Evolutionary conservation across 495 filamentous ascomycete genomes (phyloP).

Genomic region (Mytilinidion resinicola): DNA sequence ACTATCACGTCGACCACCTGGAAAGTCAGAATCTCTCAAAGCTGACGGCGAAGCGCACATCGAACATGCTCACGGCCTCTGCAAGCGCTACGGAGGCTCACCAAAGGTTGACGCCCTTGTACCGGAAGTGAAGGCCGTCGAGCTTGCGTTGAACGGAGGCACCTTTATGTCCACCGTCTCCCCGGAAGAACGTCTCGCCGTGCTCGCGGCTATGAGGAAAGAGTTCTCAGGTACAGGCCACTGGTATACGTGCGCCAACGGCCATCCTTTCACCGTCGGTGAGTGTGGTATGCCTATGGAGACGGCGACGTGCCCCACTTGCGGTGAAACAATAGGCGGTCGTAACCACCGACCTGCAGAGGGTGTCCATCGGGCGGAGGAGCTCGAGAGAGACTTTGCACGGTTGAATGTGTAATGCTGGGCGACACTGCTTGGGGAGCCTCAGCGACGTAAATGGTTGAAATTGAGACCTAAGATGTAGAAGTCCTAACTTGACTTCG

Average conservation of each 20-base stretch:
- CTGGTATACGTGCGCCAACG: conserved; percentile 64
- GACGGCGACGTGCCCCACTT: conserved; percentile 57
- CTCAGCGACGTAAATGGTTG: too few relatives aligned
- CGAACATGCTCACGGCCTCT: conserved; percentile 29
- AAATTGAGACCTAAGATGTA: too few relatives aligned
- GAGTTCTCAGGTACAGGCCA: conserved; percentile 38
- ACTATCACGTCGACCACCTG: neutral
- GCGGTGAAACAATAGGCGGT: conserved; percentile 56
- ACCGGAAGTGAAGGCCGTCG: conserved; percentile 31
- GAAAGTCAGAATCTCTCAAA: conserved; percentile 10
- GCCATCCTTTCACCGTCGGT: conserved; percentile 66
- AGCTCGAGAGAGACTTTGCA: conserved; percentile 44
- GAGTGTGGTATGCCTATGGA: conserved; percentile 70
- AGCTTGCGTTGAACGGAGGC: conserved; percentile 34
- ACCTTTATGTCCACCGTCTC: conserved; percentile 44
- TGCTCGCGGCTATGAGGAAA: conserved; percentile 30
- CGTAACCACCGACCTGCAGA: conserved; percentile 44
- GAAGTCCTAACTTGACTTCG: too few relatives aligned
- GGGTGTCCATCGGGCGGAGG: conserved; percentile 47
- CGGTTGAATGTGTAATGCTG: conserved; percentile 4
- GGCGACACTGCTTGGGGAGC: too few relatives aligned
- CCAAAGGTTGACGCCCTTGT: conserved; percentile 28
- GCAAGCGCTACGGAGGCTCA: conserved; percentile 23
- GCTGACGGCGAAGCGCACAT: conserved; percentile 19
- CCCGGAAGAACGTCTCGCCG: conserved; percentile 42